Conservation (phyloP, 2,329 filamentous ascomycete genomes). For the Graphium sp. region DNA sequence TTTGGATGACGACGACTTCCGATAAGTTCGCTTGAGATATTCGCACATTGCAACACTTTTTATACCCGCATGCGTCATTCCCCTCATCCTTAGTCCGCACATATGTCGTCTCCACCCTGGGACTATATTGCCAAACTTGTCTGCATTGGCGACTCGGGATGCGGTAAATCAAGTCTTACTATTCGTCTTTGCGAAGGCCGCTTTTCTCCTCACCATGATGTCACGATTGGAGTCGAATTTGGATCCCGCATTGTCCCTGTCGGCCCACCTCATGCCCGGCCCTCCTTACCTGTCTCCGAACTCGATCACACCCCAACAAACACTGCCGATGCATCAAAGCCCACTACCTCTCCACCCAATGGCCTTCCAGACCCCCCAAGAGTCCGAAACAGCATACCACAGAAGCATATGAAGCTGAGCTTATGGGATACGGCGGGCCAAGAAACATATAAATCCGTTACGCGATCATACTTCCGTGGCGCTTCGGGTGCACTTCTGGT, state of each 20-base stretch:
- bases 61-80: too few species aligned
- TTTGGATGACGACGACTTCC: too few species aligned
- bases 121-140: conserved; percentile 99
- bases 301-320: conserved; percentile 6
- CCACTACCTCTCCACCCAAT: conserved; percentile 8
- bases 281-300: conserved; percentile 13
- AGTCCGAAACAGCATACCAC: conserved; percentile 18
- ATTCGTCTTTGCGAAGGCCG: conserved; percentile 93
- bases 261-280: conserved; percentile 55
- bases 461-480: conserved; percentile 82
- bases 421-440: conserved; percentile 95
- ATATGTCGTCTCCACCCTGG: conserved; percentile 59
- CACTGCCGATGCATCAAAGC: conserved; percentile 2
- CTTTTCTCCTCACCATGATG: conserved; percentile 87
- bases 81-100: too few species aligned
- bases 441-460: conserved; percentile 95
- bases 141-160: conserved; percentile 91
- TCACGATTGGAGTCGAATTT: conserved; percentile 94
- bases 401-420: conserved; percentile 80
- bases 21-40: too few species aligned
- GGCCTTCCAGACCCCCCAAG: conserved; percentile 38
- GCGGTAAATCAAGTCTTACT: conserved; percentile 86
- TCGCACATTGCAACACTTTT: too few species aligned
- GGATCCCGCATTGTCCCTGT: conserved; percentile 86
- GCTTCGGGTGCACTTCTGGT: conserved; percentile 60